phyloP scores from a whole-genome alignment of 371 early-diverging fungal genomes.

The Mycotypha africana region DNA sequence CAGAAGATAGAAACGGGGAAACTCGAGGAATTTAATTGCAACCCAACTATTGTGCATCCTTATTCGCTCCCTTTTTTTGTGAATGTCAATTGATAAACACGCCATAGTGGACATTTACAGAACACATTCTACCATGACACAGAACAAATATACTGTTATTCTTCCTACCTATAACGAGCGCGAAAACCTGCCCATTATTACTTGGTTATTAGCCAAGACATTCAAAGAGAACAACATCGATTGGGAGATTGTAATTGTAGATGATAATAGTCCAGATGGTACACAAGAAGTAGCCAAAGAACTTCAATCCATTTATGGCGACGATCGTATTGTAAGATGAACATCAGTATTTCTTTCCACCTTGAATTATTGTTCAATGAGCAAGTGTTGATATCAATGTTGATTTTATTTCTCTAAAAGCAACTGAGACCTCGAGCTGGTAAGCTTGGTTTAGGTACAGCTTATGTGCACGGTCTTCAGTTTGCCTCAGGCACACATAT shows the following conservation, averaged over 20 bases:
- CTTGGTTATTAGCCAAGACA: conserved; percentile 84
- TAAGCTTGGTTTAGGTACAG: conserved; percentile 95
- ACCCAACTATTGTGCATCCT: background rate
- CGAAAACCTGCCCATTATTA: conserved; percentile 93
- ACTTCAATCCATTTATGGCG: conserved; percentile 82
- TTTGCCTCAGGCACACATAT: conserved; percentile 93
- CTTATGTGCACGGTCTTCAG: conserved; percentile 95
- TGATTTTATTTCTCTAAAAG: conserved; percentile 23
- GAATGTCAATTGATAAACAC: conserved; percentile 25
- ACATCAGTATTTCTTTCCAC: no score
- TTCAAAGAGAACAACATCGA: conserved; percentile 79
- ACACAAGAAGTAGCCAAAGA: conserved; percentile 92
- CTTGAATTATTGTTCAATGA: no score
- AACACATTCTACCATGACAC: conserved; percentile 33
- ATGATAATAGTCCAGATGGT: conserved; percentile 98
- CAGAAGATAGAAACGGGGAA: no score
- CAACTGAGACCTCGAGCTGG: conserved; percentile 88
- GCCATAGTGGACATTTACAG: conserved; percentile 31
- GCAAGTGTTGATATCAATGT: background rate
- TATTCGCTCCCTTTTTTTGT: conserved; percentile 1
- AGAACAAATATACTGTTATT: conserved; percentile 82
- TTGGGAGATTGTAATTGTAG: conserved; percentile 97
- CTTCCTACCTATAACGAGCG: conserved; percentile 99
- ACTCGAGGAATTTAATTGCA: no score
- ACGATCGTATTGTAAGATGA: conserved; percentile 80